A percentile compares a stretch with the other conserved stretches of the same genome.
phyloP scores from a whole-genome alignment of 169 alveolate species.

The Plasmodium knowlesi region DNA sequence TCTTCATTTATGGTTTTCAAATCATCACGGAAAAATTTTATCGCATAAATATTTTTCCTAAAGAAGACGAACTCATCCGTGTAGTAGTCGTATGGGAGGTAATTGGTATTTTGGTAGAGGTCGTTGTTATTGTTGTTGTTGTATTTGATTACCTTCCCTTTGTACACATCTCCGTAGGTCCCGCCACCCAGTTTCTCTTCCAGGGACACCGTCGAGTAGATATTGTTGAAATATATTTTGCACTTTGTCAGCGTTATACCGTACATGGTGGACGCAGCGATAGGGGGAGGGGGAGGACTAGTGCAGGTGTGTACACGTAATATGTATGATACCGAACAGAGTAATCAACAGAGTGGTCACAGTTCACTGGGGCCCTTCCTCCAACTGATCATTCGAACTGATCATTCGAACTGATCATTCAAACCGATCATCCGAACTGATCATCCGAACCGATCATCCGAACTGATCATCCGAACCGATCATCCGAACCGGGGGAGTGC shows the following conservation, averaged over 20 bases:
- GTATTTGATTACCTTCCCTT: constrained; percentile 76
- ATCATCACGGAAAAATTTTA: constrained; percentile 89
- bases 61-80: constrained; percentile 61
- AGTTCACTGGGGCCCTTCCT: not conserved
- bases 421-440: no score
- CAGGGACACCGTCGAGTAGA: constrained; percentile 49
- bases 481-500: not conserved
- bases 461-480: no score
- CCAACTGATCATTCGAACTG: not conserved
- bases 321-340: not conserved
- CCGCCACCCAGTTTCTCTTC: constrained; percentile 92
- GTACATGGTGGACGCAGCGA: not conserved
- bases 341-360: not conserved
- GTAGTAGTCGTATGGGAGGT: constrained; percentile 64
- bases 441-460: no score
- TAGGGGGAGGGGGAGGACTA: not conserved
- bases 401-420: no score
- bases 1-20: constrained; percentile 89
- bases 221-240: constrained; percentile 54
- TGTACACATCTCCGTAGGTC: constrained; percentile 93
- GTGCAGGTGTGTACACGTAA: not conserved
- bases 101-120: constrained; percentile 20
- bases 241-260: constrained; percentile 71
- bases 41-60: constrained; percentile 81
- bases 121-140: constrained; percentile 55